Evolutionary conservation across 2,329 filamentous ascomycete species (phyloP), one percentile per base, ranked within the genome.

Genomic region (Aspergillus neotritici): DNA sequence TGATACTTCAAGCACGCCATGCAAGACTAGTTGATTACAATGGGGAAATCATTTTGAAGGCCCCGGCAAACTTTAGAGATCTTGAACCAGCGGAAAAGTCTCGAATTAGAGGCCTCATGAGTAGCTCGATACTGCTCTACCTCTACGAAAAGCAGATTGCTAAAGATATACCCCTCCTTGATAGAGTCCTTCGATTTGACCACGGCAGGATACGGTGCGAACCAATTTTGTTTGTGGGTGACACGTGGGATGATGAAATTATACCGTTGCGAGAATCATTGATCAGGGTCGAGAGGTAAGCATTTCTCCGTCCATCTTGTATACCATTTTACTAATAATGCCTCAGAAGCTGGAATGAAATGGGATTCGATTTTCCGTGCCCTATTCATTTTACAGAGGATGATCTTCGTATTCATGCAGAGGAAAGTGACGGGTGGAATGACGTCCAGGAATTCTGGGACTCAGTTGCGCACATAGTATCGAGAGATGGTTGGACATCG

Each of bases 401-500:
- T 14, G 53, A 60, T n/a, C 16, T 55, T 30, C 31, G 40, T 17
- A 41, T 28, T 4, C 50, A 59, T 25, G 14, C 36, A 7, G 31
- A 50, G 9, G 56, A 58, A 34, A 33, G 44, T 16, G 50, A 58
- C 4, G 52, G 49, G 1, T 57, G 51, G 53, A 57, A 58, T 35
- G 46, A 56, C 7, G 49, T 52, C 5, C 52, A 57, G 32, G 60
- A 69, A 37, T 67, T 69, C 39, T 69, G 62, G 59, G 57, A 64
- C 35, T 52, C 48, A 37, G 45, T 69, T 44, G 51, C 61, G 30
- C 52, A 54, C 8, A 53, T 67, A 49, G 59, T 69, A 29, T 43
- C 54, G 40, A 54, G 65, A 28, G 65, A 69, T 56, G 64, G 67
- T 29, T 69, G 63, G 60, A 66, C 64, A 12, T 47, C 57, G 13